Conservation (phyloP, 2,329 filamentous ascomycete genomes). For the Pseudocercospora fijiensis region DNA sequence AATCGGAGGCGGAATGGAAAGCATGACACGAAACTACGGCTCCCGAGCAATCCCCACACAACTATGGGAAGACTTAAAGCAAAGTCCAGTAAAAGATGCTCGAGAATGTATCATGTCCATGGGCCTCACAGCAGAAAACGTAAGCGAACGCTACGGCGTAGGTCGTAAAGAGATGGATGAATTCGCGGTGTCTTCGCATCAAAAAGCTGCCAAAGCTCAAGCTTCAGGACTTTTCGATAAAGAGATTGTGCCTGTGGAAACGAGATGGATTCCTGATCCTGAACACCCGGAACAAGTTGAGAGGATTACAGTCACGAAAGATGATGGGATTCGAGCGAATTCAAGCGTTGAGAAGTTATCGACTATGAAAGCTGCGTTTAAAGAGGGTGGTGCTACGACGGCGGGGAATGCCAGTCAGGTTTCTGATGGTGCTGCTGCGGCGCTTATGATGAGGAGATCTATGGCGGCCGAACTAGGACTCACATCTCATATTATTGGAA, state of each 20-base stretch:
- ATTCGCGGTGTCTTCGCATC: slow-evolving; percentile 74
- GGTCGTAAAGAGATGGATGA: slow-evolving; percentile 75
- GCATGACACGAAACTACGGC: slow-evolving; percentile 91
- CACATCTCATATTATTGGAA: slow-evolving; percentile 68
- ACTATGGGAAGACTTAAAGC: slow-evolving; percentile 71
- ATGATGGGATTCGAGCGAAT: slow-evolving; percentile 77
- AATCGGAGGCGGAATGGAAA: slow-evolving; percentile 89
- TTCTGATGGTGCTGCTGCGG: slow-evolving; percentile 81
- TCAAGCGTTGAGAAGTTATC: slow-evolving; percentile 69
- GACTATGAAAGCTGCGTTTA: slow-evolving; percentile 83
- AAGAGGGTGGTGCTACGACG: slow-evolving; percentile 69
- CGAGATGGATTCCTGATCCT: slow-evolving; percentile 65
- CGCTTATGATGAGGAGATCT: slow-evolving; percentile 79
- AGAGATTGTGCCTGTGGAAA: slow-evolving; percentile 79
- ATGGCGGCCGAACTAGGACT: slow-evolving; percentile 74
- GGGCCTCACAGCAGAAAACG: slow-evolving; percentile 88
- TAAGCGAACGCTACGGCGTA: slow-evolving; percentile 74
- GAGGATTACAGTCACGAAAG: slow-evolving; percentile 66
- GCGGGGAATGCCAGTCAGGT: slow-evolving; percentile 86
- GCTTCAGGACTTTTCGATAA: slow-evolving; percentile 66
- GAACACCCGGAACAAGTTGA: slow-evolving; percentile 51
- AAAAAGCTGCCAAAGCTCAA: slow-evolving; percentile 69
- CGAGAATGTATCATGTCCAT: slow-evolving; percentile 91
- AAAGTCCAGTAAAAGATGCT: slow-evolving; percentile 65
- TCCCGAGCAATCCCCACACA: slow-evolving; percentile 78